Base-by-base conservation (phyloP, 306 rosid genomes). In the Astragalus glycyphyllos region DNA sequence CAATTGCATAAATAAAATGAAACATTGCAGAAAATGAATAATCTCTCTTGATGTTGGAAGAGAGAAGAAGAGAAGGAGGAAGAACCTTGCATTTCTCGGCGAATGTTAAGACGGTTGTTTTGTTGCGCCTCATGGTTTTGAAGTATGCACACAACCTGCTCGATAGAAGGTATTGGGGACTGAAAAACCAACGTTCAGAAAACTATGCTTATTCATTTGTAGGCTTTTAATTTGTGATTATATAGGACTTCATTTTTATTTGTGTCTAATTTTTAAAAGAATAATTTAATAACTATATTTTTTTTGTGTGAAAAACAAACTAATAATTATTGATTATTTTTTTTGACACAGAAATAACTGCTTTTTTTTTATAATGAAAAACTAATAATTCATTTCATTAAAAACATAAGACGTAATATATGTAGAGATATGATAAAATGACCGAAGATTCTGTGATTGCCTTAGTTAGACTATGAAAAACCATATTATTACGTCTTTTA, bases 31-130 rank as follows among this genome's bases (percentile, higher is more conserved):
- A 53, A 63, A 69, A 62, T 11, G 38, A 58, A 68, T 26, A 11
- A 71, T 75, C 2, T 56, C 58, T 12, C 35, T 46, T 20, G 57
- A 49, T 71, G 12, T 7, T 40, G 34, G 10, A 32, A 68, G 34
- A 46, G 23, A 20, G 23, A 20, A 20, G 56, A 57, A 16, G 50
- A 47, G 61, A 51, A 32, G 55, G 8, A 68, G 17, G 15, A 63
- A 32, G 49, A 7, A 87, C 97, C 97, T 87, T 91, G 95, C 94
- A 94, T 68, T 90, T 89, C 81, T 90, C 86, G 5, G 97, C 88
- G 81, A 84, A 86, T 4, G 92, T 76, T 31, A 87, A 74, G 45
- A 87, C 81, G 10, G 90, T 76, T 13, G 89, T 60, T 69, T 82
- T 84, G 80, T 58, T 75, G 38, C 82, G 73, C 73, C 77, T 87